Base-by-base conservation (phyloP, 75 land plant genomes). In the Adiantum capillusveneris region DNA sequence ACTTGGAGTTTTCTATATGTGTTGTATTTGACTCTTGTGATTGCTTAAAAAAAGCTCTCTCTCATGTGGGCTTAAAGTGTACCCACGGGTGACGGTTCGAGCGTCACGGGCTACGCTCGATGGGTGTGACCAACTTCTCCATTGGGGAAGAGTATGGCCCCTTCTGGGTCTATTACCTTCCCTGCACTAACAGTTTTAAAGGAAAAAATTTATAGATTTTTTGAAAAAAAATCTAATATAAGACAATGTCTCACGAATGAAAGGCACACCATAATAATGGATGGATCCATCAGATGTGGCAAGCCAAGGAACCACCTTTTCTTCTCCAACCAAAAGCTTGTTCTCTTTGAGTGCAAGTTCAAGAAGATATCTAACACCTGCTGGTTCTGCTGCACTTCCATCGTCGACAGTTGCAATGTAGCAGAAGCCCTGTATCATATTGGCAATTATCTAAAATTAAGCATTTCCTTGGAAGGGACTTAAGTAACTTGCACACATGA, bases 231-330 rank as follows among this genome's bases (percentile, higher is more conserved):
- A n/a, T n/a, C n/a, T n/a, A n/a, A n/a, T n/a, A n/a, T n/a, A n/a
- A n/a, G 91, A 86, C 42, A 90, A 81, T 70, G 83, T 90, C 58
- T 87, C 79, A 74, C 91, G 83, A 28, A 90, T 72, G 7, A 92
- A 90, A 28, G 79, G 69, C 0, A 87, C 78, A 75, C 87, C 91
- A 34, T 68, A 90, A 64, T 92, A 90, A 34, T 84, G 62, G 56
- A 90, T 74, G 20, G 76, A 79, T 14, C 96, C 96, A 0, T 80
- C 42, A 0, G 96, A 60, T 5, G 96, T 72, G 1, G 84, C 87
- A 65, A 90, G 62, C 91, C 96, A 87, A 16, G 96, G 96, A n/a
- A 82, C 75, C 6, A 90, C 73, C 71, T 84, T 90, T 62, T 87
- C 79, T 41, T 84, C 90, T 17, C 74, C 66, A 1, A 90, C 79